Evolutionary conservation across 176 grass and related monocot genomes (phyloP), one percentile per base, ranked within the genome.

Genomic region (Phragmites australis): DNA sequence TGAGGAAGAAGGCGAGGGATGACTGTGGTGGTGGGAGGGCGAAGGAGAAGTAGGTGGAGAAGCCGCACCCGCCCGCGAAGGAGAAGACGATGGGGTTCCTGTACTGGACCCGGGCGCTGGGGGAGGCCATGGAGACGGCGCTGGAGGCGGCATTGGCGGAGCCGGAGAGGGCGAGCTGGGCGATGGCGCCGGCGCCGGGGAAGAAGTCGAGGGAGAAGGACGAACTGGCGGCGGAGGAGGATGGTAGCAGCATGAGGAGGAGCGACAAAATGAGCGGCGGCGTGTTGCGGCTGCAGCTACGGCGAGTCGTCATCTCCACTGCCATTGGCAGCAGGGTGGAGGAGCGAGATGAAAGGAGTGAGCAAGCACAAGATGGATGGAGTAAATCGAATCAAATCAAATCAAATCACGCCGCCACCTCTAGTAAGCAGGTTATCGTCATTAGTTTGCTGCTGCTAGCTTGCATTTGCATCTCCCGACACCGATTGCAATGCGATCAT

Each of bases 41-140:
- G 85, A 97, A 97, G 78, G 90, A 81, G 83, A 94, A 94, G 89
- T 81, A 93, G 65, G 92, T 88, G 50, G 92, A 94, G 85, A 97
- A 97, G 65, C 80, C 75, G 12, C 56, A 29, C 16, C 23, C 17
- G 68, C 17, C 57, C 2, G 56, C 32, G 30, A 71, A 55, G 8
- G 74, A 18, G 26, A 92, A 84, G 72, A 23, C 65, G 70, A 94
- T 64, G 62, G 88, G 85, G 8, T 69, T 86, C 48, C 31, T 82
- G 87, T 86, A 88, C 66, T 79, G 62, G 5, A 92, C 43, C 51
- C 70, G 65, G 52, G 88, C 93, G 64, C 14, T 59, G 1, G 87
- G 86, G 68, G 68, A 19, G 42, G 58, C 74, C 81, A 90, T 82
- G 54, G 61, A 77, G 85, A 89, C 48, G 50, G 62, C 70, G 47